Evolutionary conservation across 2,329 filamentous ascomycete genomes (phyloP), one percentile per base, ranked within the genome.

Genomic region (Cladophialophora immunda): DNA sequence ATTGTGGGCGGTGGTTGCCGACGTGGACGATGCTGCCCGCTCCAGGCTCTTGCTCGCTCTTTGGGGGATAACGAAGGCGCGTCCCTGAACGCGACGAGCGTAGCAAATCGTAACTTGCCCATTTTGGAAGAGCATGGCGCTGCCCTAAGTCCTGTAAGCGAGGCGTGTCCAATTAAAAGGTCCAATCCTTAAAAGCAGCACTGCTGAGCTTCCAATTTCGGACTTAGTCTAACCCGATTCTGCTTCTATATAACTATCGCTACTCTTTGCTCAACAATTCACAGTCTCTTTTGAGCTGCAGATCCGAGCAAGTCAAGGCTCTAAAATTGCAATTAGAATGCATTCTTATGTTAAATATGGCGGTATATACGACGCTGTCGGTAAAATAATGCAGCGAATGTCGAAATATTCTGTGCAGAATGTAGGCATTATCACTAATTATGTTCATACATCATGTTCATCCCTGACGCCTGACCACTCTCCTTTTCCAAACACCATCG

Each of bases 401-500:
- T 47, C 6, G 3, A 3, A 13, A 9, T 22, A 47, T 22, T 7
- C 2, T 9, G 41, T 19, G 41, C n/a, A 13, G 17, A 4, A 17
- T 25, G 6, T 50, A 41, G 15, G 1, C 19, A 50, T 50, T 25
- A 50, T 15, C 22, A 25, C 45, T 25, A 27, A 13, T 50, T 13
- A 50, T 50, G 45, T 15, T 27, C 45, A 25, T 50, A 27, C 45
- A 55, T 34, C 55, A 58, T 58, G 32, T 62, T 62, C 59, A 50
- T 53, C 17, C 59, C 30, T 19, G 55, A 41, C 34, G 4, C 55
- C 34, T 32, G 55, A 15, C 55, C 55, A 36, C 34, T 58, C n/a
- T 63, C 61, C 17, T 57, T 63, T 19, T 63, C 61, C 6, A 63
- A 34, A 45, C 50, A 56, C 61, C 61, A 63, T 47, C 61, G 30